A percentile compares a stretch with the other conserved stretches of the same genome.
Conservation (phyloP, 2,329 filamentous ascomycete genomes). For the Aplosporella prunicola region DNA sequence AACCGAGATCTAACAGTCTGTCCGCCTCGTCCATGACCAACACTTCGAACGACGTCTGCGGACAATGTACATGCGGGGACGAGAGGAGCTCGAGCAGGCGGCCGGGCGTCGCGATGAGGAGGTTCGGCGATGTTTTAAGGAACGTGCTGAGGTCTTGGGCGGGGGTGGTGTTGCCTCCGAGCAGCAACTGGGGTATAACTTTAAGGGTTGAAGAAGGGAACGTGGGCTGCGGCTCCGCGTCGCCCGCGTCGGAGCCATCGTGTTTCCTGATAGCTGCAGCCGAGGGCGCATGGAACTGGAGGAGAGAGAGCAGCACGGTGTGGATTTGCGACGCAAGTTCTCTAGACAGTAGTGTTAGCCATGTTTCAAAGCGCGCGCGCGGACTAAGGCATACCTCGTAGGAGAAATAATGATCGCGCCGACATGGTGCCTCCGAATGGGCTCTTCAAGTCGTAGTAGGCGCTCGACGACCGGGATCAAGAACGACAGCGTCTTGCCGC, state of each 20-base stretch:
- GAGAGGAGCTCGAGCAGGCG: slow-evolving; percentile 78
- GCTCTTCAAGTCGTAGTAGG: slow-evolving; percentile 67
- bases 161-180: slow-evolving; percentile 71
- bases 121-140: slow-evolving; percentile 72
- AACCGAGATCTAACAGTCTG: slow-evolving; percentile 82
- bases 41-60: slow-evolving; percentile 81
- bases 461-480: slow-evolving; percentile 76
- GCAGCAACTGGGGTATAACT: slow-evolving; percentile 75
- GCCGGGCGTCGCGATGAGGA: slow-evolving; percentile 85
- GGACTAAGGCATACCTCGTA: slow-evolving; percentile 42
- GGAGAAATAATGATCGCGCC: slow-evolving; percentile 87
- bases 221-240: slow-evolving; percentile 27
- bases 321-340: slow-evolving; percentile 90
- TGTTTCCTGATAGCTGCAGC: slow-evolving; percentile 54
- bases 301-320: slow-evolving; percentile 63
- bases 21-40: slow-evolving; percentile 94
- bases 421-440: slow-evolving; percentile 81
- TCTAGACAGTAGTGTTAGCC: slow-evolving; percentile 34
- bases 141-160: slow-evolving; percentile 83
- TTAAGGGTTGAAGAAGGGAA: slow-evolving; percentile 42
- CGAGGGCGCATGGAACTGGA: slow-evolving; percentile 76
- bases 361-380: background rate
- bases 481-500: slow-evolving; percentile 82
- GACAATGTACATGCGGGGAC: slow-evolving; percentile 78
- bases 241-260: slow-evolving; percentile 31